These are phyloP conservation scores for Suhomyces chickasaworum DNA, from an alignment of 1,139 yeast genomes.

Conservation along the genomic window DNA sequence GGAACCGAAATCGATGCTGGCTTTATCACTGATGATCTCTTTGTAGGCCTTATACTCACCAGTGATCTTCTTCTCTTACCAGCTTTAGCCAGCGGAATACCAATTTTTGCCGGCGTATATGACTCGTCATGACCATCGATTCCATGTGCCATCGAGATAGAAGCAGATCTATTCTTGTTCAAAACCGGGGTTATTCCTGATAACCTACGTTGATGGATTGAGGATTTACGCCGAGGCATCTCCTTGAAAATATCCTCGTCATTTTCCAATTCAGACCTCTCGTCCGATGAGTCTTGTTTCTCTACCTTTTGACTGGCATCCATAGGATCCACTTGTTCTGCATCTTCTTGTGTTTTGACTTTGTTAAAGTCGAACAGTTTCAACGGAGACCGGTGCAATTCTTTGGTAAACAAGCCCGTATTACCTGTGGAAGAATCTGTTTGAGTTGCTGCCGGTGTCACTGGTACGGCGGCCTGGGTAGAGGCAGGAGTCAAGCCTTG, in stretches of 20 bases:
- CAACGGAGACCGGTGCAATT: background rate
- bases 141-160: slow-evolving; percentile 22
- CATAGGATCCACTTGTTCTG: slow-evolving; percentile 35
- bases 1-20: slow-evolving; percentile 8
- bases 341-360: slow-evolving; percentile 12
- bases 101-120: slow-evolving; percentile 37
- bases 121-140: slow-evolving; percentile 1
- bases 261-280: slow-evolving; percentile 27
- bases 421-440: background rate
- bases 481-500: background rate
- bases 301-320: slow-evolving; percentile 20
- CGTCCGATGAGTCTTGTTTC: slow-evolving; percentile 9
- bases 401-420: background rate
- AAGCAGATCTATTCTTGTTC: slow-evolving; percentile 33
- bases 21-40: slow-evolving; percentile 10
- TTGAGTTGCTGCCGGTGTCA: slow-evolving; percentile 7
- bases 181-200: slow-evolving; percentile 38
- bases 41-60: slow-evolving; percentile 11
- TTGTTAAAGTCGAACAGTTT: slow-evolving; percentile 11
- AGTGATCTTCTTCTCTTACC: slow-evolving; percentile 34
- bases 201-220: slow-evolving; percentile 37
- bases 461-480: slow-evolving; percentile 2
- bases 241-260: slow-evolving; percentile 32
- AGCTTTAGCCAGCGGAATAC: slow-evolving; percentile 37
- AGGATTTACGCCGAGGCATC: slow-evolving; percentile 32